phyloP scores from a whole-genome alignment of 257 asterid genomes.

The Plantago major region DNA sequence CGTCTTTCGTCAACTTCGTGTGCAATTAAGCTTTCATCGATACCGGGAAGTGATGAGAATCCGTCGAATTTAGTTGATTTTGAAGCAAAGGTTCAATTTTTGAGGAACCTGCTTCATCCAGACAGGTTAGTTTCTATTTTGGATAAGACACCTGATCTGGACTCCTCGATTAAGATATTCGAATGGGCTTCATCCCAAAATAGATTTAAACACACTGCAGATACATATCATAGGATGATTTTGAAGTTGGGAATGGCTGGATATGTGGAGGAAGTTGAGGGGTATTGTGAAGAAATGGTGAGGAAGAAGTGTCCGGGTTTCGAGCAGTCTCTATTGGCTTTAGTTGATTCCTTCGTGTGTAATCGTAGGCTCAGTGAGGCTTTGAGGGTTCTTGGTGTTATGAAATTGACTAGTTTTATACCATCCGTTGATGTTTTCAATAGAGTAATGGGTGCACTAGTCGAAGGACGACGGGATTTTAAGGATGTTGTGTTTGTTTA shows the following conservation, averaged over 20 bases:
- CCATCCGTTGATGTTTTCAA: constrained; percentile 45
- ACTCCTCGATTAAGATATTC: constrained; percentile 59
- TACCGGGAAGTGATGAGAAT: constrained; percentile 38
- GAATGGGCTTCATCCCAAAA: constrained; percentile 81
- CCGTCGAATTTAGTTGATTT: constrained; percentile 35
- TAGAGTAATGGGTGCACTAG: constrained; percentile 51
- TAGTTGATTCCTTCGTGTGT: constrained; percentile 49
- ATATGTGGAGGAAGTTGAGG: constrained; percentile 65
- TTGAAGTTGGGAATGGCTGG: constrained; percentile 78
- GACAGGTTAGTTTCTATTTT: constrained; percentile 43
- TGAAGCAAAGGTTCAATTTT: constrained; percentile 46
- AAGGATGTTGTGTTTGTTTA: constrained; percentile 80
- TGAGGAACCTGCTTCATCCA: constrained; percentile 52
- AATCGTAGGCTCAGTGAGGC: constrained; percentile 59
- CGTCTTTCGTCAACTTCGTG: constrained; percentile 50
- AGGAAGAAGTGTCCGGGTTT: constrained; percentile 48
- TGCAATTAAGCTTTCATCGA: constrained; percentile 32
- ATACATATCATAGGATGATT: constrained; percentile 58
- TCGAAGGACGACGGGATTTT: constrained; percentile 50
- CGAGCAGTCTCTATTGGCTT: constrained; percentile 42
- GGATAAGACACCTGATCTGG: constrained; percentile 60
- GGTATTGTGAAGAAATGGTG: constrained; percentile 60
- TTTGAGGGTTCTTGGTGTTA: constrained; percentile 53
- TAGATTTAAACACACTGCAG: constrained; percentile 48
- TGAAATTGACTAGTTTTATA: constrained; percentile 47